These are phyloP conservation scores for Cucurbita argyrosperma DNA, from an alignment of 306 rosid species.

Conservation along the genomic window DNA sequence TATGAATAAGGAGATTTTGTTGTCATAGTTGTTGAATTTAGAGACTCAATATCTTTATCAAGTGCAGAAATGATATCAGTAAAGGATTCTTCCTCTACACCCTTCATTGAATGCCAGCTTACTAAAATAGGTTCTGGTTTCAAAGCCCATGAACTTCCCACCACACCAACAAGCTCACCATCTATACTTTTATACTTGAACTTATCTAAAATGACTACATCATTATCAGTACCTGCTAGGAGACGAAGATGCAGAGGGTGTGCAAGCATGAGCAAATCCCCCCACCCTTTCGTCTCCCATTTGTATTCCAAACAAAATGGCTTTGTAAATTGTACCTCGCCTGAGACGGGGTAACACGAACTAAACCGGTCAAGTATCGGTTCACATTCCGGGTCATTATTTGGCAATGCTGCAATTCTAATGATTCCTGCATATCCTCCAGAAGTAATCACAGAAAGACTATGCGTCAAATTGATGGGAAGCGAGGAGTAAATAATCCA, in stretches of 20 bases:
- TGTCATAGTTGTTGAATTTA: constrained; percentile 21
- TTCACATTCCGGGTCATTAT: constrained; percentile 15
- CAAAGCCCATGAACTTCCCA: constrained; percentile 61
- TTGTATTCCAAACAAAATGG: constrained; percentile 53
- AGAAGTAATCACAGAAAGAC: constrained; percentile 34
- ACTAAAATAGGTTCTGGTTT: constrained; percentile 38
- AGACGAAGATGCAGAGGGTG: constrained; percentile 77
- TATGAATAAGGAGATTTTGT: constrained; percentile 32
- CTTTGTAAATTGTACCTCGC: constrained; percentile 34
- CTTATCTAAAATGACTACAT: constrained; percentile 28
- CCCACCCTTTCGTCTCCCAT: constrained; percentile 67
- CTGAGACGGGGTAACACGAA: constrained; percentile 58
- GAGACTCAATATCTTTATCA: constrained; percentile 33
- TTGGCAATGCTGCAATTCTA: constrained; percentile 40
- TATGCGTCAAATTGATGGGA: constrained; percentile 23
- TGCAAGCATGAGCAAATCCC: constrained; percentile 58
- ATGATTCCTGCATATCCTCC: constrained; percentile 45
- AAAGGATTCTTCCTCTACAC: constrained; percentile 26
- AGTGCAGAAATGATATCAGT: constrained; percentile 47
- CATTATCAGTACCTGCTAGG: constrained; percentile 12
- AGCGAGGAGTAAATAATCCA: constrained; percentile 66
- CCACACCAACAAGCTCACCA: constrained; percentile 79
- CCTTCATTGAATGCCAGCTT: constrained; percentile 66
- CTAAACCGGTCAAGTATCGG: constrained; percentile 41
- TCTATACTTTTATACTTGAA: constrained; percentile 65